Conservation (phyloP, 2,329 filamentous ascomycete genomes). For the Leptographium lundbergii region DNA sequence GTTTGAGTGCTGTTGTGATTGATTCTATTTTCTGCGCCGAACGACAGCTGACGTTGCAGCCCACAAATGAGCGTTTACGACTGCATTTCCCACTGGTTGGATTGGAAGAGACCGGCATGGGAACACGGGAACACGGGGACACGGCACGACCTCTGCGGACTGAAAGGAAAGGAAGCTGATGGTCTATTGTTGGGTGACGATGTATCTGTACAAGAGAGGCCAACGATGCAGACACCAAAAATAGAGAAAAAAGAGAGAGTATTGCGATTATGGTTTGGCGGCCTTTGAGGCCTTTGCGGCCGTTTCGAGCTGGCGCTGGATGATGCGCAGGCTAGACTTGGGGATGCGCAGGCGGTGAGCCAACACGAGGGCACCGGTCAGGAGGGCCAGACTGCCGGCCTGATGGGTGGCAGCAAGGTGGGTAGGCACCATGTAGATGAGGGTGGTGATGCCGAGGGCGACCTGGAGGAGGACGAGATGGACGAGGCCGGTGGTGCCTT, state of each 20-base stretch:
- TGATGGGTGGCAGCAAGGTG: constrained; percentile 85
- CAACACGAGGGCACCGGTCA: constrained; percentile 71
- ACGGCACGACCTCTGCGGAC: background rate
- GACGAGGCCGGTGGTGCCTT: constrained; percentile 65
- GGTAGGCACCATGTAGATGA: constrained; percentile 88
- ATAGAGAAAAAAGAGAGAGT: background rate
- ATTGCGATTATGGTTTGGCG: background rate
- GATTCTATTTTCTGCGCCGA: background rate
- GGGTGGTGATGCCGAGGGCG: constrained; percentile 72
- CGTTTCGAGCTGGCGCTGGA: constrained; percentile 34
- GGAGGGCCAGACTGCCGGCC: constrained; percentile 71
- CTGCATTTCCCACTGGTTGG: background rate
- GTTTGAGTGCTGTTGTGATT: constrained; percentile 1
- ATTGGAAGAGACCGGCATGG: background rate
- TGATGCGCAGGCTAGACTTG: constrained; percentile 45
- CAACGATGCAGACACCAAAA: background rate
- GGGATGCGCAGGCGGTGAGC: constrained; percentile 69
- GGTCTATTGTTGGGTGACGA: background rate
- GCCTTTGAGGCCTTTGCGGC: background rate
- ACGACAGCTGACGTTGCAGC: background rate
- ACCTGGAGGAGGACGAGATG: constrained; percentile 77
- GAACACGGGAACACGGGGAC: background rate
- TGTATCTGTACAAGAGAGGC: background rate
- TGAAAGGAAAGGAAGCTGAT: background rate
- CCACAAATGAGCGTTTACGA: background rate